Base-by-base conservation (phyloP, 2,329 filamentous ascomycete species). In the Diaporthe sp. region DNA sequence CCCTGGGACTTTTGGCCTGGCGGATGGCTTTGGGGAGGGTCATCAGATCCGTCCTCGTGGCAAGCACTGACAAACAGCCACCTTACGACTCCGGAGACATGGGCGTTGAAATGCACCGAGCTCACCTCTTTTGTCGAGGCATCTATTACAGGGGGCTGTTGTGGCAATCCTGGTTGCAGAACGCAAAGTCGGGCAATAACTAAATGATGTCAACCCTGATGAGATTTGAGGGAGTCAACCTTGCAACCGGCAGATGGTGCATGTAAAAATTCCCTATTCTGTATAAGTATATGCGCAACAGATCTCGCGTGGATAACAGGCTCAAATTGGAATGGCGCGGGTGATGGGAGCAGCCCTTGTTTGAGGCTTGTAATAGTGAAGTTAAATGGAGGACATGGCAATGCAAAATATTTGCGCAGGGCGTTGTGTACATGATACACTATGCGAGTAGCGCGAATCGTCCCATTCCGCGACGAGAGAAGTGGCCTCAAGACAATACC, bases 291-390 rank as follows among this genome's bases (percentile, higher is more conserved):
- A 28, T 44, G 39, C 37, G 13, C 9, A 15, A 12, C 1, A 28
- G 58, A 22, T 4, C 17, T 44, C 15, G 39, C 39, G n/a, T 62
- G 8, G 25, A 31, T 13, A 8, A 8, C 4, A 6, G 8, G 31
- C 61, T 34, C 4, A 42, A 42, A 5, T 22, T 49, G 39, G 61
- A 49, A 44, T n/a, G 17, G 61, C 15, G 42, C 42, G 17, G 2
- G 25, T 25, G 61, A 19, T 46, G 25, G n/a, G 9, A 67, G 39
- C 39, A 7, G 12, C 39, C n/a, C 59, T 39, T 62, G 59, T 62
- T 62, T 62, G 59, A 62, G 59, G 39, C 42, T 67, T 46, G 34
- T n/a, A 49, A 34, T 49, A 49, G 42, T 22, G n/a, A 49, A 67
- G 61, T 67, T n/a, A 46, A 25, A 67, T 12, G 42, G 39, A 31